These are phyloP conservation scores for Thermoascus crustaceus DNA, from an alignment of 2,329 filamentous ascomycete species.

Conservation along the genomic window DNA sequence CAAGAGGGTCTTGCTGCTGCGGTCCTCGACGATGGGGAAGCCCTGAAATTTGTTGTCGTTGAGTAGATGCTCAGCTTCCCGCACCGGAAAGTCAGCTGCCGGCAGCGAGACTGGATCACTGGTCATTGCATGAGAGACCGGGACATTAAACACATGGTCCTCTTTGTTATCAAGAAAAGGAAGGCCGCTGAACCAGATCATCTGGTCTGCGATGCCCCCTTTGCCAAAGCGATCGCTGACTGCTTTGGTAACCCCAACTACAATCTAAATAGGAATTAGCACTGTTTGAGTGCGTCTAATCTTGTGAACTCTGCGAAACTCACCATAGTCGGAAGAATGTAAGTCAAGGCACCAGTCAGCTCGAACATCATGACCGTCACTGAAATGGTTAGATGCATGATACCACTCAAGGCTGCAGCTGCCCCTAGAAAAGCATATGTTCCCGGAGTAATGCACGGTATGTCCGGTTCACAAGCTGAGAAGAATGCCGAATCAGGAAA, in stretches of 20 bases:
- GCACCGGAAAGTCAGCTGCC: conserved; percentile 63
- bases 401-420: conserved; percentile 81
- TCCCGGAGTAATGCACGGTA: conserved; percentile 91
- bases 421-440: conserved; percentile 95
- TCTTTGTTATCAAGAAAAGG: conserved; percentile 97
- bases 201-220: conserved; percentile 91
- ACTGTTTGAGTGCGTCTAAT: neutral
- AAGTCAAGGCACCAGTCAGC: conserved; percentile 90
- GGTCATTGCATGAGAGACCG: conserved; percentile 86
- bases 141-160: conserved; percentile 91
- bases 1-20: conserved; percentile 60
- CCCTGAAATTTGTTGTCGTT: conserved; percentile 78
- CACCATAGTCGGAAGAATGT: conserved; percentile 92
- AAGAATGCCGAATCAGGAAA: conserved; percentile 81
- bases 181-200: conserved; percentile 98
- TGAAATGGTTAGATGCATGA: conserved; percentile 96
- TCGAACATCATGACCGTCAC: conserved; percentile 99
- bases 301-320: conserved; percentile 10
- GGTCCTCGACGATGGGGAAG: conserved; percentile 81
- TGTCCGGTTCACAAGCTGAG: conserved; percentile 77
- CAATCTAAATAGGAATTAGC: conserved; percentile 50
- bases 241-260: conserved; percentile 92
- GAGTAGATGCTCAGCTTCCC: conserved; percentile 68
- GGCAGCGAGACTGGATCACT: conserved; percentile 66
- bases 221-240: conserved; percentile 88